Percentiles rank a stretch among this genome's conserved stretches.
Conservation (phyloP, 345 rosid genomes). For the Hibiscus trionum region DNA sequence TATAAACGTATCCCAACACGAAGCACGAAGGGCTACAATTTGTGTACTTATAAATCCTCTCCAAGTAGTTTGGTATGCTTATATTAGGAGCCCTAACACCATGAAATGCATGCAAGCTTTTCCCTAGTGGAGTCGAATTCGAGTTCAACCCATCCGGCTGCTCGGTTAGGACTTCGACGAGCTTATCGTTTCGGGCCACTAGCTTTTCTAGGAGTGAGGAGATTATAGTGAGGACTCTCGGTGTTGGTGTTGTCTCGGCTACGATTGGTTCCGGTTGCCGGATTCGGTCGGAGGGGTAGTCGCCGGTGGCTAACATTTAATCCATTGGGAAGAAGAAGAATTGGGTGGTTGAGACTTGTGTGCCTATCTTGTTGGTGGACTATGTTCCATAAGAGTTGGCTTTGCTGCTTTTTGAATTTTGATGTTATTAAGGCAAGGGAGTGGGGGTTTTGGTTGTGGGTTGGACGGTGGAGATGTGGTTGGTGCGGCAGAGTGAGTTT, state of each 20-base stretch:
- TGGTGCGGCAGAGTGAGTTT: neutral
- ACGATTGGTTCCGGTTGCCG: neutral
- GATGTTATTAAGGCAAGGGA: neutral
- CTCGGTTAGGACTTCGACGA: slow-evolving; percentile 26
- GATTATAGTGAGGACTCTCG: slow-evolving; percentile 64
- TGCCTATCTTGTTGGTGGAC: neutral
- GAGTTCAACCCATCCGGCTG: slow-evolving; percentile 5
- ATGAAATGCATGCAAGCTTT: slow-evolving; percentile 60
- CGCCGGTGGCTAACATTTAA: slow-evolving; percentile 31
- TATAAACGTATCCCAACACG: slow-evolving; percentile 74
- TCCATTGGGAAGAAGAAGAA: slow-evolving; percentile 13
- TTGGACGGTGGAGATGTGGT: neutral
- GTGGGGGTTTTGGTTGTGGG: neutral
- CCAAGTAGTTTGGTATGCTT: slow-evolving; percentile 69
- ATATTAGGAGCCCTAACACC: slow-evolving; percentile 72
- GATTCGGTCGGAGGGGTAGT: neutral
- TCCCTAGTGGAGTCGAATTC: slow-evolving; percentile 24
- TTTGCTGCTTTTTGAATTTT: neutral
- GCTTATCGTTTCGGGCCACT: slow-evolving; percentile 62
- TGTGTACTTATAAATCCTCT: slow-evolving; percentile 78
- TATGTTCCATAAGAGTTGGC: neutral
- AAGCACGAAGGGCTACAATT: slow-evolving; percentile 84
- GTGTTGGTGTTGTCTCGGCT: slow-evolving; percentile 32
- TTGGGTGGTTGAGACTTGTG: slow-evolving; percentile 10
- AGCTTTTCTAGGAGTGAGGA: slow-evolving; percentile 61